A percentile compares a stretch with the other conserved stretches of the same genome.
Conservation (phyloP, 1,284 basidiomycete species). For the Fomes fomentarius region DNA sequence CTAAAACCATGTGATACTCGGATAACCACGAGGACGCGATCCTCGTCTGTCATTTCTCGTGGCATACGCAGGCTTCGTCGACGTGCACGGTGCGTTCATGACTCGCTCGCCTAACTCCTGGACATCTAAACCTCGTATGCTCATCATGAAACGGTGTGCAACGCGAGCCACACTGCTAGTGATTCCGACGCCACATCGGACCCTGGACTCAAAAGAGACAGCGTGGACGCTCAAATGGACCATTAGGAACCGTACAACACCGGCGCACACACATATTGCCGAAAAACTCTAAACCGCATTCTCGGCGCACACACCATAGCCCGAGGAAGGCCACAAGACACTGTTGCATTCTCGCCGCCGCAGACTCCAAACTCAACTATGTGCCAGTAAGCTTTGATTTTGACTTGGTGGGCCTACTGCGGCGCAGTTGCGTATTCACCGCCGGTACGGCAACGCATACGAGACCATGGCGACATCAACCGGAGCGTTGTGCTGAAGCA, state of each 20-base stretch:
- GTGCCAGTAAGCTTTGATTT: conserved; percentile 2
- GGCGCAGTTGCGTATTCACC: not conserved
- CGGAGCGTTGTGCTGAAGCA: not conserved
- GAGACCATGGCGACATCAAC: not conserved
- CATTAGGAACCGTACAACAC: not conserved
- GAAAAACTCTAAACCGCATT: not conserved
- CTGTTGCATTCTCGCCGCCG: not conserved
- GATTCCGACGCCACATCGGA: not conserved
- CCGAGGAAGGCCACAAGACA: too few relatives aligned
- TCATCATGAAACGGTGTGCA: not conserved
- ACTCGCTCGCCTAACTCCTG: not conserved
- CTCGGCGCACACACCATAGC: not conserved
- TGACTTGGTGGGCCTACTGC: too few relatives aligned
- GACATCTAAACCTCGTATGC: not conserved
- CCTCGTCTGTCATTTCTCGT: not conserved
- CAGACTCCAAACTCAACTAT: not conserved
- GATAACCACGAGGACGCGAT: too few relatives aligned
- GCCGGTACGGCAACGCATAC: not conserved
- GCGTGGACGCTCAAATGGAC: too few relatives aligned
- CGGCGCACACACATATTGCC: not conserved
- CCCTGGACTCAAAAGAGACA: too few relatives aligned
- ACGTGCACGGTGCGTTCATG: too few relatives aligned
- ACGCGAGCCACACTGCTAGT: not conserved
- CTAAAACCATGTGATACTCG: too few relatives aligned
- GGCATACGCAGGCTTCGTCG: conserved; percentile 1